Evolutionary conservation across 371 early-diverging fungal genomes (phyloP).

Genomic region (Dipsacomyces acuminosporus): DNA sequence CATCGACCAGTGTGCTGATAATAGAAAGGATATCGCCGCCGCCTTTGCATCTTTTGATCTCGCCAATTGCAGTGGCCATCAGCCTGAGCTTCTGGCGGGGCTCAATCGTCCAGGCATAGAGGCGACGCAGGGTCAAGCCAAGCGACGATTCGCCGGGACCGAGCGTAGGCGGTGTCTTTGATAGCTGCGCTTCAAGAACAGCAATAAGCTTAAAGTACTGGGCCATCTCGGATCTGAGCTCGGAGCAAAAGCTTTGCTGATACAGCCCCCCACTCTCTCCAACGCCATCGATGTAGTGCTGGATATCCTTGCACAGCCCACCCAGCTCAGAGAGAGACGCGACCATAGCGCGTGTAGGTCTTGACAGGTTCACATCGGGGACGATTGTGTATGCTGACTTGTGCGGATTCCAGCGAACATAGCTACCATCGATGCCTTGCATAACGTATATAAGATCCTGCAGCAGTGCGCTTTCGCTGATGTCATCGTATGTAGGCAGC

Average conservation of each 20-base stretch:
- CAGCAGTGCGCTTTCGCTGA: conserved; percentile 65
- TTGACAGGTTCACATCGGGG: conserved; percentile 44
- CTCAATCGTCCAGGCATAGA: conserved; percentile 85
- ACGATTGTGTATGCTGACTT: conserved; percentile 53
- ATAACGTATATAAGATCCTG: conserved; percentile 85
- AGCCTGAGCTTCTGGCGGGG: conserved; percentile 68
- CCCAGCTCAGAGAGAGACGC: conserved; percentile 44
- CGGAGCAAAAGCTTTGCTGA: conserved; percentile 71
- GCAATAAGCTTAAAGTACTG: conserved; percentile 82
- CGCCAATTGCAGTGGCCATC: conserved; percentile 62
- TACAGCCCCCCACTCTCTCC: conserved; percentile 23
- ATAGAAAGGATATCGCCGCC: conserved; percentile 80
- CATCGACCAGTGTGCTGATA: conserved; percentile 75
- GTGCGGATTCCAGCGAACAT: conserved; percentile 59
- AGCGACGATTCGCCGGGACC: conserved; percentile 49
- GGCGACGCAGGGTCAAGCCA: conserved; percentile 68
- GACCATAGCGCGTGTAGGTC: conserved; percentile 28
- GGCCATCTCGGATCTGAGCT: conserved; percentile 69
- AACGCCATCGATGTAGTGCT: conserved; percentile 18
- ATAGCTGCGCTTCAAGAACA: conserved; percentile 73
- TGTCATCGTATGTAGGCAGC: conserved; percentile 46
- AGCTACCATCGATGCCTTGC: conserved; percentile 91
- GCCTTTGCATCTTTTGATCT: conserved; percentile 47
- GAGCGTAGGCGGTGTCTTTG: conserved; percentile 46
- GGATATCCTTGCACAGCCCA: conserved; percentile 25